phyloP scores from a whole-genome alignment of 192 early-diverging fungal species.

The Coemansia sp. region DNA sequence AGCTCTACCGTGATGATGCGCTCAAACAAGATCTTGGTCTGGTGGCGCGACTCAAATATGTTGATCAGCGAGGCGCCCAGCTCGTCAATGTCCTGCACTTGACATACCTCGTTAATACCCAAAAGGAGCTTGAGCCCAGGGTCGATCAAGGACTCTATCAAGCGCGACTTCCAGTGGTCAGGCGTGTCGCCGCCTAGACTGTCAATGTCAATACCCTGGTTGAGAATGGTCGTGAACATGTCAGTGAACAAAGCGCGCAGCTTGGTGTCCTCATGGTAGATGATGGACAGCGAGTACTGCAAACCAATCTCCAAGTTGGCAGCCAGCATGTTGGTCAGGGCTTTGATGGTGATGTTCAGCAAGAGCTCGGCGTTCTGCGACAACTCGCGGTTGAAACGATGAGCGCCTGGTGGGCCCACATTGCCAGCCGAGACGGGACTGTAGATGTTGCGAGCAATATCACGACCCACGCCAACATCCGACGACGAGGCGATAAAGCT shows the following conservation, averaged over 20 bases:
- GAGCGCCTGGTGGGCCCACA: conserved; percentile 5
- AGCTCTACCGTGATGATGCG: conserved; percentile 85
- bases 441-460: conserved; percentile 57
- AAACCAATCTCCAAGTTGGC: conserved; percentile 93
- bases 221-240: conserved; percentile 89
- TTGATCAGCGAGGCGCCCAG: conserved; percentile 74
- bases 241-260: conserved; percentile 90
- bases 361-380: conserved; percentile 51
- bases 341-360: conserved; percentile 66
- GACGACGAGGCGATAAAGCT: conserved; percentile 49
- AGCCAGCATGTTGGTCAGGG: conserved; percentile 85
- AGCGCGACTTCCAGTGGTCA: conserved; percentile 74
- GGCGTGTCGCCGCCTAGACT: conserved; percentile 75
- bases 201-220: conserved; percentile 84
- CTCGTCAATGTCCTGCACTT: conserved; percentile 87
- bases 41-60: conserved; percentile 77
- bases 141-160: conserved; percentile 76
- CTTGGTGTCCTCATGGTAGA: conserved; percentile 88
- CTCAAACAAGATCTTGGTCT: conserved; percentile 74
- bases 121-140: conserved; percentile 76
- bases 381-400: conserved; percentile 51
- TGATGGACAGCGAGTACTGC: conserved; percentile 85
- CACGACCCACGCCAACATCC: conserved; percentile 52
- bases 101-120: conserved; percentile 82
- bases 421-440: conserved; percentile 19